Evolutionary conservation across 306 rosid species (phyloP), one percentile per base, ranked within the genome.

Genomic region (Ormosia emarginata): DNA sequence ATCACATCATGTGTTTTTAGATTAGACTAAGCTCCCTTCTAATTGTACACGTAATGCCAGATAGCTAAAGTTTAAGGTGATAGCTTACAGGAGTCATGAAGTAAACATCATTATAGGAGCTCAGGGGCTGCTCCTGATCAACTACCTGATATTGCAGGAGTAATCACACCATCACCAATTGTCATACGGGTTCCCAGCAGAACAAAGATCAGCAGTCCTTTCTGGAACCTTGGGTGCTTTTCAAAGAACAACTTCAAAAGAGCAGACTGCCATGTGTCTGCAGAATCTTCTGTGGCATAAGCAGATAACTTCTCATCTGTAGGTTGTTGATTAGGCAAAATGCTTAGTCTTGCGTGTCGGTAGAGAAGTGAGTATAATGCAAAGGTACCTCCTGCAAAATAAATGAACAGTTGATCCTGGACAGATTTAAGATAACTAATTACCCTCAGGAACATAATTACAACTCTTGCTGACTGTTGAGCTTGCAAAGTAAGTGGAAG

Each of bases 141-240:
- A 83, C 74, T 71, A 90, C 98, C 98, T 88, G 96, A 93, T 85
- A 93, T 91, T 83, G 98, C 90, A 66, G 96, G 98, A 73, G 98
- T 93, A 77, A 93, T 88, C 50, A 91, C 90, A 49, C 96, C 96
- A 72, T 93, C 94, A 37, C 92, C 93, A 71, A 93, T 89, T 18
- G 88, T 86, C 98, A 93, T 91, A 71, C 92, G 86, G 61, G 98
- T 91, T 39, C 96, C 98, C 2, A 91, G 81, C 36, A 93, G 90
- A 85, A 90, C 98, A 57, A 91, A 89, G 78, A 93, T 75, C 68
- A 93, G 29, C 37, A 93, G 73, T 36, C 85, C 93, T 75, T 72
- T 84, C 58, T 89, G 85, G 61, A 87, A 86, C 71, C 81, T 83
- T 8, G 86, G 86, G 52, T 91, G 88, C 79, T 90, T 92, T 72